Base-by-base conservation (phyloP, 1,284 basidiomycete genomes). In the Ceratobasidium sp. region DNA sequence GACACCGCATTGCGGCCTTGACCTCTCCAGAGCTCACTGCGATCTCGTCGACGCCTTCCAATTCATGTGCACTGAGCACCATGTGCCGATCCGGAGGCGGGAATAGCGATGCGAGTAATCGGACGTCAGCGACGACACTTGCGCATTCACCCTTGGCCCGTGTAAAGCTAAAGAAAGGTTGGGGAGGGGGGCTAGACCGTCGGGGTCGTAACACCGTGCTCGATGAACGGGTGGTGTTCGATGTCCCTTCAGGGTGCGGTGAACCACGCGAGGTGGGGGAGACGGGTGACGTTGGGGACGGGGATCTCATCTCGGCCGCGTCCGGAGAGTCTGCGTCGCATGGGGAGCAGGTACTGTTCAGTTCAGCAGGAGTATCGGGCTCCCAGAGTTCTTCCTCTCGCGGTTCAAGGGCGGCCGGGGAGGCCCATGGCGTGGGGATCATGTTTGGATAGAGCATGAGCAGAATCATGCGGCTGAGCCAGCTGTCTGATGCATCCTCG, bases 141-240 rank as follows among this genome's bases (percentile, higher is more conserved):
- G 6, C 91, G 90, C 83, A 73, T 73, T 73, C 69, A 35, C 93
- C 91, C n/a, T 86, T 83, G 20, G 91, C 92, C 77, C 90, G 86
- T n/a, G 91, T 93, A 82, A 92, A 91, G 78, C 88, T 91, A 82
- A 92, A 92, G 83, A 92, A 92, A 8, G 91, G 89, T n/a, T 68
- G 64, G 33, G 60, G 37, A 39, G 67, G 64, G 26, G 47, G 47
- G n/a, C 67, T 42, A 35, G 61, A 61, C 42, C 73, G 45, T 26
- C 54, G 23, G 51, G 54, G 64, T 35, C 49, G 28, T n/a, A 33
- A 35, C 26, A n/a, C 54, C 2, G 69, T 45, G n/a, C 7, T 45
- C 13, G 23, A 39, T 15, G 56, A 49, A 20, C 56, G 54, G 23
- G 45, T 42, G 6, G 69, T 61, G 69, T 56, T 61, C 31, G 69